Evolutionary conservation across 116 monocot genomes (phyloP), one percentile per base, ranked within the genome.

Genomic region (Phalaenopsis hybrid): DNA sequence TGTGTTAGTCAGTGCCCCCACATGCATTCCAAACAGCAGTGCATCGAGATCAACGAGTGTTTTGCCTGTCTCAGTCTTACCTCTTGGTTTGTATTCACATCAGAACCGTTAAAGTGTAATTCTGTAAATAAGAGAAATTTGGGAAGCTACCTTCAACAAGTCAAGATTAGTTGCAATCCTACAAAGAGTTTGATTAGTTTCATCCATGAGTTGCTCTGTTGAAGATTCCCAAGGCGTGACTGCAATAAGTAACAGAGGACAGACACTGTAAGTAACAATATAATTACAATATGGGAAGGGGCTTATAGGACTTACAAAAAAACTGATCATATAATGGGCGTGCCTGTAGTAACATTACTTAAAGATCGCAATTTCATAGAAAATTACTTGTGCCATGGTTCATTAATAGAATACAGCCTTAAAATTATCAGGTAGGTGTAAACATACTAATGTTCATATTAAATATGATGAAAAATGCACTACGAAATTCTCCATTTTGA

Each of bases 151-250:
- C 92, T 92, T 86, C 25, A 84, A 82, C 79, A 55, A 76, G 41
- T 81, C 70, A 75, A 93, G 67, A 89, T 96, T 96, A 74, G 45
- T 76, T 77, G 84, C 74, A 79, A 96, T 90, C 82, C 80, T 85
- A 45, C 63, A 37, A 74, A 96, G 84, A 33, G 89, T 33, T 72
- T 68, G 85, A 77, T 45, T 79, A 84, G 89, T 96, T 86, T 92
- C 92, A 70, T 93, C 87, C 81, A 96, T 83, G 44, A 89, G 85
- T 57, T 85, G 87, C 79, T 68, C 83, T 9, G 86, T 87, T 45
- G 84, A 57, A 81, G 51, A 63, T 86, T 87, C 87, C 67, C 88
- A 75, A 86, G 77, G 44, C 44, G 89, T 75, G n/a, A 15, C 88
- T 91, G 68, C 37, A 59, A 17, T 44, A 51, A 16, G 4, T 57